Base-by-base conservation (phyloP, 2,329 filamentous ascomycete species). In the Endocalyx cinctus region DNA sequence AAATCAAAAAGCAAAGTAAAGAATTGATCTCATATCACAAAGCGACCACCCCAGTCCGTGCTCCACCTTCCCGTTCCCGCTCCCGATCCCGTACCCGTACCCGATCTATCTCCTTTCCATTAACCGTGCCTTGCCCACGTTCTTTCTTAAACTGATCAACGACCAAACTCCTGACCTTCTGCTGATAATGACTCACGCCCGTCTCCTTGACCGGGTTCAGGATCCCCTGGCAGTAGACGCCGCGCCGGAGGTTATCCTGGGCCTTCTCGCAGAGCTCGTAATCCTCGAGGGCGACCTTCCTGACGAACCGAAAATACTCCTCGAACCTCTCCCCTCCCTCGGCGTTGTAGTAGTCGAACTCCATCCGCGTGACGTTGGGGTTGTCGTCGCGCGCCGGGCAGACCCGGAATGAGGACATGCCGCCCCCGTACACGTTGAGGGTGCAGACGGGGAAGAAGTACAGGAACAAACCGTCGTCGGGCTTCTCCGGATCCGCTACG, bases 381-480 rank as follows among this genome's bases (percentile, higher is more conserved):
- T n/a, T n/a, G n/a, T n/a, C n/a, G 16, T 70, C 60, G 1, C 62
- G 52, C 1, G 65, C 69, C 1, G 73, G 73, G 40, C 70, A 71
- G 2, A 74, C 70, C 2, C 73, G 66, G 53, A 75, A 77, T 5
- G 63, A 70, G 10, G 67, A 68, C 70, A 77, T 74, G 4, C 73
- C 73, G 1, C 73, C 73, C 1, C 70, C 73, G 35, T 77, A 77
- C 25, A 77, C 66, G 35, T 75, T 75, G 28, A 76, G 46, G 0
- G 70, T 75, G 45, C 69, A 74, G 38, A 47, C 71, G 1, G 73
- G 73, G 47, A 76, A 77, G 57, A 77, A 72, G 42, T 74, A 77
- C 6, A 77, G 55, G 36, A 77, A 76, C 0, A 77, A 51, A 0
- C 73, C 73, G 39, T 77, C 72, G 19, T 70, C 58, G 1, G 64